Base-by-base conservation (phyloP, 2,329 filamentous ascomycete species). In the Leptographium lundbergii region DNA sequence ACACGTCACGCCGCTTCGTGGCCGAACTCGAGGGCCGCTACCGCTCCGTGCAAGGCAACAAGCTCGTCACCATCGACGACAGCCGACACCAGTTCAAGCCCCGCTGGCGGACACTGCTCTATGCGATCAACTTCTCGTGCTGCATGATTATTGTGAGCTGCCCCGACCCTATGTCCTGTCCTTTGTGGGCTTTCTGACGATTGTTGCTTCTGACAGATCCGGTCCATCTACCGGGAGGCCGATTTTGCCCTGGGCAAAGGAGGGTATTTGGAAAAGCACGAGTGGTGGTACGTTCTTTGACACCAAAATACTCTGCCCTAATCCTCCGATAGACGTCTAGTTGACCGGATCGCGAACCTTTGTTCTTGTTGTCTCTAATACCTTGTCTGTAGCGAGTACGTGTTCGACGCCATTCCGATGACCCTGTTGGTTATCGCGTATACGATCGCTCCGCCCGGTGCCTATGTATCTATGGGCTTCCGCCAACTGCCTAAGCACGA, bases 1-100 rank as follows among this genome's bases (percentile, higher is more conserved):
- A 77, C 57, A 74, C 71, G 5, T 75, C 73, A 1, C 71, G 69
- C 59, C 66, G 65, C 27, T 76, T 75, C 63, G 63, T 63, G 6
- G 61, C 64, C 7, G 61, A 62, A 13, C 65, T 71, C 10, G 61
- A 67, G 22, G 62, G 70, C 59, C 65, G 69, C 27, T 64, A 70
- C 42, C 63, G 62, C 51, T 51, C 66, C 58, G 61, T 63, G 39
- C 59, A 68, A 42, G 59, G 69, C 54, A 62, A 67, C 57, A 80
- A 78, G 57, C 57, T 62, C 27, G 65, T 66, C 34, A 64, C 64
- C 5, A 58, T 67, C 1, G 61, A 64, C 42, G 66, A 61, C 55
- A 60, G 57, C 53, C 50, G 50, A 61, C 63, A 34, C 60, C 64
- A 50, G 60, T 66, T 69, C 54, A 64, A 64, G 42, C 65, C 66